Evolutionary conservation across 495 filamentous ascomycete genomes (phyloP), one percentile per base, ranked within the genome.

Genomic region (Neurospora sp.): DNA sequence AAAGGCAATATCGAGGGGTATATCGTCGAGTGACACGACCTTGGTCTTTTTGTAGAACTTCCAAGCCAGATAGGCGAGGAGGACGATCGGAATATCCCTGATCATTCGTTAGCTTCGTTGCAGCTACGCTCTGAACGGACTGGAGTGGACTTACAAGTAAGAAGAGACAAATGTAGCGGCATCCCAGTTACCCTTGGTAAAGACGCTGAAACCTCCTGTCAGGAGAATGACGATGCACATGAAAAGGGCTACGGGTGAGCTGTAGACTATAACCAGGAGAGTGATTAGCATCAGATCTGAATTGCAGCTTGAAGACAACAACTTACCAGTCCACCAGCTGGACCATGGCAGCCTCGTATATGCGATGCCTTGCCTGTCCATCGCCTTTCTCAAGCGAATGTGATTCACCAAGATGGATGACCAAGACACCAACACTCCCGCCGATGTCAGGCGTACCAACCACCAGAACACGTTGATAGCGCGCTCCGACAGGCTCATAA

Each of bases 381-480:
- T 79, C 1, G 83, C 85, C 69, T 77, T 75, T 59, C 77, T 79
- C 31, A 87, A 73, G 14, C 84, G 81, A 31, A 87, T 84, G 70
- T 87, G 84, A 46, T 85, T 86, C 22, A 84, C 40, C 22, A 84
- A 73, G 46, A 87, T 85, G 4, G 78, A 76, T 3, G 79, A 80
- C 88, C 88, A 90, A 0, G 84, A 87, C 18, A 91, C 79, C 53
- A 90, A 76, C 2, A 87, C 85, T 1, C 86, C 87, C 27, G 85
- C 84, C 0, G 88, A 84, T 0, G 86, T 88, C 74, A 91, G 72
- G 42, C 86, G 82, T 6, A 89, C 84, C 35, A 91, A 79, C 89
- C 88, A 91, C 74, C 79, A 86, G 77, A 91, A 91, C 5, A 89
- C 89, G 0, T 84, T 87, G 46, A 88, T 78, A 2, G 88, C 89